Base-by-base conservation (phyloP, 306 rosid genomes). In the Quillaja saponaria region DNA sequence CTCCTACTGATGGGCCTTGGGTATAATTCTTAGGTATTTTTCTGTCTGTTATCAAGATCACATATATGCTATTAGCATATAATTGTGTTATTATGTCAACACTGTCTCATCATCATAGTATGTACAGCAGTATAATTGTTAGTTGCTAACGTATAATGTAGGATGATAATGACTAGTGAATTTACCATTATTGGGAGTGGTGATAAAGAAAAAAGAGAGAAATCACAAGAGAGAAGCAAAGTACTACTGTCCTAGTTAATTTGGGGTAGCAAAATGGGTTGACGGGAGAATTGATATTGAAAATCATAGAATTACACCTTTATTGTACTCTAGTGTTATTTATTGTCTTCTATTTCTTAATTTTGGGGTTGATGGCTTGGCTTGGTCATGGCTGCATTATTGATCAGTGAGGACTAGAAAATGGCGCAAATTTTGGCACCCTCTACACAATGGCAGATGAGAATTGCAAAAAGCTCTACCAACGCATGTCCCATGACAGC, bases 371-470 rank as follows among this genome's bases (percentile, higher is more conserved):
- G 10, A 12, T 39, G 13, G 5, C 44, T 2, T 39, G 13, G 5
- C 44, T 2, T 25, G 31, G 31, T 46, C 21, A 5, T 56, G 45
- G 45, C 46, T 53, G 13, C 3, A 56, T 41, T 13, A 7, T 25
- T 67, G 35, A 61, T 41, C 63, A 67, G 83, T 15, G 52, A 68
- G 69, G 63, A 71, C 72, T 78, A 76, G 78, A 77, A 80, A 63
- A 94, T 94, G 99, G 99, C 97, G 31, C 97, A 94, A 76, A 94
- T 94, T 84, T 82, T 89, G 87, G 96, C 99, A 37, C 99, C 97
- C 21, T 72, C 91, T 7, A 78, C 90, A 5, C 99, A 90, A 81
- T 86, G 92, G 95, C 87, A 80, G 76, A 80, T 75, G 85, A 70
- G 87, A 59, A 55, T 86, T 64, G 55, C 88, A n/a, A 87, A 77